Conservation (phyloP, 306 rosid genomes). For the Rosa lucieae region DNA sequence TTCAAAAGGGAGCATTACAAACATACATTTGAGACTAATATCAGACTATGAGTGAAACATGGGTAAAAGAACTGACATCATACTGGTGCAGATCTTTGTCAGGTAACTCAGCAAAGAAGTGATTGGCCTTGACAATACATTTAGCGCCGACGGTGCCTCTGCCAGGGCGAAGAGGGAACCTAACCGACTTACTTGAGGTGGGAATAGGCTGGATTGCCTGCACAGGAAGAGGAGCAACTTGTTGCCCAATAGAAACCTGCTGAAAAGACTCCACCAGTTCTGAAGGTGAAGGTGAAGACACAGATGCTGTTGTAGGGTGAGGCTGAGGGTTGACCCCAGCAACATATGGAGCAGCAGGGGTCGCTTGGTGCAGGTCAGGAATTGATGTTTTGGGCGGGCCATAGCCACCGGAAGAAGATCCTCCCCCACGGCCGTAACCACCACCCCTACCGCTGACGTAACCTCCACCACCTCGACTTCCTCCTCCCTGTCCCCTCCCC, state of each 20-base stretch:
- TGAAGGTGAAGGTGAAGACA: slow-evolving; percentile 16
- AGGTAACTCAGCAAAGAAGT: slow-evolving; percentile 82
- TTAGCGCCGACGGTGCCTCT: slow-evolving; percentile 65
- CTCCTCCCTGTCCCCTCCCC: slow-evolving; percentile 74
- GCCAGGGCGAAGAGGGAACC: slow-evolving; percentile 94
- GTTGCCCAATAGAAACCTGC: slow-evolving; percentile 43
- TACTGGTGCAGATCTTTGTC: slow-evolving; percentile 93
- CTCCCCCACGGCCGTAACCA: slow-evolving; percentile 47
- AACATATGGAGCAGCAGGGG: slow-evolving; percentile 49
- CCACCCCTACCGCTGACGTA: not conserved
- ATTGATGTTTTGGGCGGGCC: slow-evolving; percentile 57
- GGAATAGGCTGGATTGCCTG: slow-evolving; percentile 48
- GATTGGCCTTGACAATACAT: slow-evolving; percentile 85
- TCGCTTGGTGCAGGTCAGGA: slow-evolving; percentile 99
- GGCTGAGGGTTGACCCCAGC: slow-evolving; percentile 35
- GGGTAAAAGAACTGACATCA: slow-evolving; percentile 62
- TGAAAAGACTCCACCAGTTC: slow-evolving; percentile 38
- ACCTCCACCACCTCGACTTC: no score
- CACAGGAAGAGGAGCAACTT: slow-evolving; percentile 22
- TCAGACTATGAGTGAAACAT: not conserved
- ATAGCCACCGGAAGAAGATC: slow-evolving; percentile 43
- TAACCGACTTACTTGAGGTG: slow-evolving; percentile 73
- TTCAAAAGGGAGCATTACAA: not conserved
- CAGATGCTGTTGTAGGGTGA: not conserved
- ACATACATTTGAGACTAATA: not conserved